A percentile compares a stretch with the other conserved stretches of the same genome.
phyloP scores from a whole-genome alignment of 1,284 basidiomycete genomes.

The Ganoderma boninense region DNA sequence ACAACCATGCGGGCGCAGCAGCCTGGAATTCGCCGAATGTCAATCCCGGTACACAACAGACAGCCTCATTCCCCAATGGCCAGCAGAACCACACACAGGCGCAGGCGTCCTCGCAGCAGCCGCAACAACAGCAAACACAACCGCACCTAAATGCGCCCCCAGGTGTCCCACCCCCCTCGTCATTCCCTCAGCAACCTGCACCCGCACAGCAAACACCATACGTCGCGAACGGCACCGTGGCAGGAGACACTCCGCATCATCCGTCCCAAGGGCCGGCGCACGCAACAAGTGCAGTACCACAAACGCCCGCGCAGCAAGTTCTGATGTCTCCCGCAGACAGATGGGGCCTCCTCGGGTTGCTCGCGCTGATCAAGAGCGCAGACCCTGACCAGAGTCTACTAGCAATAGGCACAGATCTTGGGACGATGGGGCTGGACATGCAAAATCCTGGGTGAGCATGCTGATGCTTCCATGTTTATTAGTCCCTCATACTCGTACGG shows the following conservation, averaged over 20 bases:
- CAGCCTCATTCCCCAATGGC: constrained; percentile 38
- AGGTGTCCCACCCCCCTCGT: constrained; percentile 57
- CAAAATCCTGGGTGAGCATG: constrained; percentile 77
- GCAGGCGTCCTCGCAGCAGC: constrained; percentile 36
- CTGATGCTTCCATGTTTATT: constrained; percentile 1
- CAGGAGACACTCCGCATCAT: constrained; percentile 41
- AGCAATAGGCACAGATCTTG: constrained; percentile 92
- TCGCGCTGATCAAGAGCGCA: constrained; percentile 92
- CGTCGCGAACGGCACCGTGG: constrained; percentile 44
- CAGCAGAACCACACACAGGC: constrained; percentile 47
- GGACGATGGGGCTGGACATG: constrained; percentile 93
- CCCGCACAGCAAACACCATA: constrained; percentile 44
- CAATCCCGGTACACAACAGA: constrained; percentile 45
- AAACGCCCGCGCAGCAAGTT: constrained; percentile 95
- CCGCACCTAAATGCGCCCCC: constrained; percentile 58
- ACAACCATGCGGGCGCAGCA: constrained; percentile 50
- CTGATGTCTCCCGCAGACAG: constrained; percentile 94
- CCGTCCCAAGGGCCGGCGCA: constrained; percentile 39
- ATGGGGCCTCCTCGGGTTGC: constrained; percentile 91
- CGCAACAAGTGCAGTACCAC: constrained; percentile 53
- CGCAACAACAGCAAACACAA: constrained; percentile 41
- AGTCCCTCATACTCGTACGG: constrained; percentile 17
- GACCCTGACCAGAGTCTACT: constrained; percentile 90
- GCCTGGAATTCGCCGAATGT: constrained; percentile 67
- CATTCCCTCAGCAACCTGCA: constrained; percentile 48